Conservation (phyloP, 2,329 filamentous ascomycete genomes). For the Neophaeococcomyces mojaviensis region DNA sequence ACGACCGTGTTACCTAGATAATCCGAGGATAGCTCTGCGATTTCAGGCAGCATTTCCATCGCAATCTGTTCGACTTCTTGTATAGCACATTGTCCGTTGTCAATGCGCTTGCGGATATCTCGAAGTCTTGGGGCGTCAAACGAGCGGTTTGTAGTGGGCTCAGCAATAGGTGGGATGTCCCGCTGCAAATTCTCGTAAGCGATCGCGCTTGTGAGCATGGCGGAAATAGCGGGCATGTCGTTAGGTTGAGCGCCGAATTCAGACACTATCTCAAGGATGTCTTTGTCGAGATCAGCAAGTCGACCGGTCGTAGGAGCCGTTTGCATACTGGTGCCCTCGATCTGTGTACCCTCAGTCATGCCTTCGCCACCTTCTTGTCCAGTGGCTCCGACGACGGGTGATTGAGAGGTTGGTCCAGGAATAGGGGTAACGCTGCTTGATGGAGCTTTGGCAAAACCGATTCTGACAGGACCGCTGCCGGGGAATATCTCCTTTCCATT, state of each 20-base stretch:
- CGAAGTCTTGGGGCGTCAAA: conserved; percentile 91
- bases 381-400: conserved; percentile 12
- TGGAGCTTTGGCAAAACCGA: conserved; percentile 95
- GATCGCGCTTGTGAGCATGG: conserved; percentile 69
- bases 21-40: conserved; percentile 88
- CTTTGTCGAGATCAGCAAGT: conserved; percentile 67
- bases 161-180: conserved; percentile 82
- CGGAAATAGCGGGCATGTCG: conserved; percentile 64
- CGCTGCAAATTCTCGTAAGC: conserved; percentile 63
- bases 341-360: conserved; percentile 9
- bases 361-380: conserved; percentile 26
- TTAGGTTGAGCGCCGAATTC: conserved; percentile 81
- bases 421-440: conserved; percentile 78
- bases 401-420: conserved; percentile 47
- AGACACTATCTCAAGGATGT: conserved; percentile 77
- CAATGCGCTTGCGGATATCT: conserved; percentile 94
- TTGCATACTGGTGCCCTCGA: conserved; percentile 39
- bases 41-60: conserved; percentile 89
- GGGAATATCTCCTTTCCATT: conserved; percentile 99
- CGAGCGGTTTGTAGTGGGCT: conserved; percentile 79
- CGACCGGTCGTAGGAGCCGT: conserved; percentile 54
- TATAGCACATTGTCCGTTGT: conserved; percentile 81
- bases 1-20: conserved; percentile 99
- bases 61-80: conserved; percentile 89
- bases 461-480: conserved; percentile 85